These are phyloP conservation scores for Aspergillus fumigatiaffinis DNA, from an alignment of 2,329 filamentous ascomycete species.

Conservation along the genomic window DNA sequence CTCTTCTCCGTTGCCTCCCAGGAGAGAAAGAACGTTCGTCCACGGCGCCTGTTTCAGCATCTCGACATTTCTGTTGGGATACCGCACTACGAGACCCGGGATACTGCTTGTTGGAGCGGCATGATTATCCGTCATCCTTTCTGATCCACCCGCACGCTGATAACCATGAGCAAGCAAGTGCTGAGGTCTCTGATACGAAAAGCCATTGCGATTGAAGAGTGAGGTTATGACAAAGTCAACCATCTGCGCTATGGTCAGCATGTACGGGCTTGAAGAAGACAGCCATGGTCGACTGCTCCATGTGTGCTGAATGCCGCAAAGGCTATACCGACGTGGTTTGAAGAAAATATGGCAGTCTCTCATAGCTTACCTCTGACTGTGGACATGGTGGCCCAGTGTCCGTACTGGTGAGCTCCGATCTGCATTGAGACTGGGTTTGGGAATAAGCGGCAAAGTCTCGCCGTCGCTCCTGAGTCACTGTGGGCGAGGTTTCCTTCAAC, in stretches of 20 bases:
- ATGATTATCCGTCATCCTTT: constrained; percentile 22
- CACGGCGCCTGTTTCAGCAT: constrained; percentile 68
- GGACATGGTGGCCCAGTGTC: constrained; percentile 45
- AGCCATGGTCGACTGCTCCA: background rate
- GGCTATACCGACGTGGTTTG: background rate
- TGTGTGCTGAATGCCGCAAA: too few relatives aligned
- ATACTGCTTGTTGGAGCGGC: constrained; percentile 47
- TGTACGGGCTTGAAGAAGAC: background rate
- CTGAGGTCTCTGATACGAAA: constrained; percentile 51
- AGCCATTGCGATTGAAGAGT: constrained; percentile 61
- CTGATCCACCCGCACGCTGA: constrained; percentile 45
- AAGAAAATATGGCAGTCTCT: background rate
- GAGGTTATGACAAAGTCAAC: constrained; percentile 74
- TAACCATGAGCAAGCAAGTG: constrained; percentile 85
- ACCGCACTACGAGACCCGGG: constrained; percentile 61
- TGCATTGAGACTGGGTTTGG: constrained; percentile 54
- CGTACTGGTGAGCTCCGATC: constrained; percentile 30
- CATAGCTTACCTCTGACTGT: constrained; percentile 59
- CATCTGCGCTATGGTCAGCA: constrained; percentile 48
- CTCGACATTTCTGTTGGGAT: constrained; percentile 67
- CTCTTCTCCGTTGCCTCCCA: constrained; percentile 70
- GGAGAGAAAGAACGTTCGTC: constrained; percentile 67
- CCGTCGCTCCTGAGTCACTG: constrained; percentile 40
- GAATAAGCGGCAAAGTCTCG: constrained; percentile 60
- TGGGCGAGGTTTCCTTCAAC: constrained; percentile 28